A percentile compares a stretch with the other conserved stretches of the same genome.
These are phyloP conservation scores for Chytridiales sp. DNA, from an alignment of 371 early-diverging fungal genomes.

Conservation along the genomic window DNA sequence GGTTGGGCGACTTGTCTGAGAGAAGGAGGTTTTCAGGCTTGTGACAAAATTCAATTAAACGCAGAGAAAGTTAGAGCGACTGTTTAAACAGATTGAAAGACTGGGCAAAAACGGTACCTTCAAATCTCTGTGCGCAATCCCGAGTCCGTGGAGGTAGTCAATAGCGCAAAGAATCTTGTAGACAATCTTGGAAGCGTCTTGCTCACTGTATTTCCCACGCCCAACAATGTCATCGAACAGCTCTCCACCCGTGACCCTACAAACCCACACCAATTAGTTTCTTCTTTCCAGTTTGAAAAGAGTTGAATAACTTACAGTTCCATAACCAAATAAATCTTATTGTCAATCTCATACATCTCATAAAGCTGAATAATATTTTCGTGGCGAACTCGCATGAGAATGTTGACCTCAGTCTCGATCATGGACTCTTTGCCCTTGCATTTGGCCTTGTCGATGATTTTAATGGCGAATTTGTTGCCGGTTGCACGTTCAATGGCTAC, in stretches of 20 bases:
- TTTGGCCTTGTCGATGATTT: constrained; percentile 72
- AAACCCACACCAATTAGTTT: no score
- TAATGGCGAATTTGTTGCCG: constrained; percentile 69
- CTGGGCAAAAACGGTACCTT: constrained; percentile 42
- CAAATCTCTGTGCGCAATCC: constrained; percentile 69
- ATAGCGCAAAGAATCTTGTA: constrained; percentile 55
- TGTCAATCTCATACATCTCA: constrained; percentile 73
- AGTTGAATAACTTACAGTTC: constrained; percentile 56
- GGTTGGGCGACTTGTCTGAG: constrained; percentile 55
- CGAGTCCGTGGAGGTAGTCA: constrained; percentile 58
- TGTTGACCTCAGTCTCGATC: constrained; percentile 80
- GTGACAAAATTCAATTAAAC: neutral
- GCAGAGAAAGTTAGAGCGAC: neutral
- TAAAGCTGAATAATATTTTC: constrained; percentile 78
- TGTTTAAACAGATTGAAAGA: neutral
- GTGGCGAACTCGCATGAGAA: constrained; percentile 75
- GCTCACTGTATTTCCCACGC: constrained; percentile 69
- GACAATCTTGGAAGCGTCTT: constrained; percentile 77
- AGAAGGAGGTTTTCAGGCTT: constrained; percentile 82
- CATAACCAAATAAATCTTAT: constrained; percentile 79
- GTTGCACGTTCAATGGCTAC: constrained; percentile 54
- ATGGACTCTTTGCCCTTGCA: constrained; percentile 72
- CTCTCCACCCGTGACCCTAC: constrained; percentile 82
- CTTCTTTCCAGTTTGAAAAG: no score
- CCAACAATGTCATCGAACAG: constrained; percentile 87